Evolutionary conservation across 1,284 basidiomycete genomes (phyloP), one percentile per base, ranked within the genome.

Genomic region (Cystobasidiaceae sp.): DNA sequence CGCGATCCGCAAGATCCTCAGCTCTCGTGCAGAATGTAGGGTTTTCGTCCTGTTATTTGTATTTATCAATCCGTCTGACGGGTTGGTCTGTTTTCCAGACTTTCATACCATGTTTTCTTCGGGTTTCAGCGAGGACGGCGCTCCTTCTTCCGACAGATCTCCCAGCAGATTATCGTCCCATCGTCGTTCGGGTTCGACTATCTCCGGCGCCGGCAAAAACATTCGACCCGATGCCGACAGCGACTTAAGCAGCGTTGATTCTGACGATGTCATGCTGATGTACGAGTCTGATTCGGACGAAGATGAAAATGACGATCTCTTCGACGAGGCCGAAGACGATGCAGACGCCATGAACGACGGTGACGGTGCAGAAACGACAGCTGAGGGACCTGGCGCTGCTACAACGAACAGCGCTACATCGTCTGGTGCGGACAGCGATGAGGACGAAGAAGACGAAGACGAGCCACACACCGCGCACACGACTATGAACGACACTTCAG

Each of bases 1-100:
- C 61, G 78, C 77, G 0, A 76, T 76, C 51, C 76, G 76, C 54
- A 78, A 78, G 66, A 74, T 79, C 41, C 71, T 79, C 4, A 71
- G 73, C 6, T 72, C 73, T 6, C 69, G 78, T 1, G 74, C 74
- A 64, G 76, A 78, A 49, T 78, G 61, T 64, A 39, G 21, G 78
- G 66, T 76, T 77, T n/a, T n/a, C n/a, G n/a, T n/a, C n/a, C n/a
- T 75, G 25, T 34, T 2, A 4, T 27, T n/a, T 5, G 9, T n/a
- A n/a, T 0, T 19, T 13, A 13, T 23, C 27, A 28, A 32, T 15
- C 9, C n/a, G 13, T 13, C n/a, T n/a, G n/a, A n/a, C n/a, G n/a
- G 5, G 19, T n/a, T n/a, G n/a, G n/a, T 13, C 25, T 15, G 1
- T 23, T 41, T 41, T 6, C 19, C 50, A 57, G 44, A 52, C n/a